phyloP scores from a whole-genome alignment of 2,329 filamentous ascomycete species.

The Mycosphaerella sp. region DNA sequence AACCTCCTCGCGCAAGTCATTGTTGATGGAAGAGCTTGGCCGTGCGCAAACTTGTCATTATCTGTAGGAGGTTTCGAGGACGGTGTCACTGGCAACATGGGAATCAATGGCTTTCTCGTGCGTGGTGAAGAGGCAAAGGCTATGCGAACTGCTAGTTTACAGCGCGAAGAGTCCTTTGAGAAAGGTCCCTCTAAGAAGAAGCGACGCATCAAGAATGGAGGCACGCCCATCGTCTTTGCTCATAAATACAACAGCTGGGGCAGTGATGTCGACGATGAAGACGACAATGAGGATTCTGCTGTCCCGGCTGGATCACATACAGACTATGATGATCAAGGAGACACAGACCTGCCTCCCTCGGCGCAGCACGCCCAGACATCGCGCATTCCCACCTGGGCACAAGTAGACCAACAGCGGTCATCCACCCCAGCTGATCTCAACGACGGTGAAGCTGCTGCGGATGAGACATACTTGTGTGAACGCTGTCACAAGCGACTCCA shows the following conservation, averaged over 20 bases:
- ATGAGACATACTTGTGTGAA: slow-evolving; percentile 47
- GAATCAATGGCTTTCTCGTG: slow-evolving; percentile 80
- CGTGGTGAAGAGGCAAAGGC: slow-evolving; percentile 54
- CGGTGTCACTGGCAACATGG: slow-evolving; percentile 72
- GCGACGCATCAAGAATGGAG: slow-evolving; percentile 31
- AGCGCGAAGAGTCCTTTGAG: slow-evolving; percentile 25
- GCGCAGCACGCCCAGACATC: slow-evolving; percentile 2
- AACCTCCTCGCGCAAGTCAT: slow-evolving; percentile 71
- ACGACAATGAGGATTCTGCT: slow-evolving; percentile 1
- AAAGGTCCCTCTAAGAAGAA: slow-evolving; percentile 32
- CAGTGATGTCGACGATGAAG: slow-evolving; percentile 18
- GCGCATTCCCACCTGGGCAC: slow-evolving; percentile 14
- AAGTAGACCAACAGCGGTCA: neutral
- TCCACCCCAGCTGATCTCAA: neutral
- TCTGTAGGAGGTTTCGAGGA: slow-evolving; percentile 92
- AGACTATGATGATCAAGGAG: slow-evolving; percentile 8
- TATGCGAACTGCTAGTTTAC: slow-evolving; percentile 30
- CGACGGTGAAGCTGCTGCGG: neutral
- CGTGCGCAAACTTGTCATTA: slow-evolving; percentile 82
- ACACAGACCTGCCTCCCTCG: slow-evolving; percentile 6
- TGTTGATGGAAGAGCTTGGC: slow-evolving; percentile 75
- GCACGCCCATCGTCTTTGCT: slow-evolving; percentile 35
- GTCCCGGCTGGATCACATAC: slow-evolving; percentile 3
- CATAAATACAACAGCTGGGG: slow-evolving; percentile 22
- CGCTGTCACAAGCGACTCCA: slow-evolving; percentile 59